These are phyloP conservation scores for Mucor indicus DNA, from an alignment of 371 early-diverging fungal genomes.

Conservation along the genomic window DNA sequence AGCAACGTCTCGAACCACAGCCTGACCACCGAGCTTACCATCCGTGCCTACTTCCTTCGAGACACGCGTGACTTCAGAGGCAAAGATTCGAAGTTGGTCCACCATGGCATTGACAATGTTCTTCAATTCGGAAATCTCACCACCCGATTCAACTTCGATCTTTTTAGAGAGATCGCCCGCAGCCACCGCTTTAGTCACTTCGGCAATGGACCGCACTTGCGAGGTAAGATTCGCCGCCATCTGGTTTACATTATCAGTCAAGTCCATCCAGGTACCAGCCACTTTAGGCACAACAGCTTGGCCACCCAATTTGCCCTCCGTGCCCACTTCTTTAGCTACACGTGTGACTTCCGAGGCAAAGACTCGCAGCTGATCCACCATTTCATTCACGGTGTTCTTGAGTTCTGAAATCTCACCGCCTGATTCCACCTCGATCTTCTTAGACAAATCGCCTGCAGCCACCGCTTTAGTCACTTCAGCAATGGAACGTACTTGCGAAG, in stretches of 20 bases:
- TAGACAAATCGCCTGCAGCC: conserved; percentile 49
- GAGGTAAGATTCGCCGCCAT: conserved; percentile 59
- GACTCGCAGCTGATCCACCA: conserved; percentile 54
- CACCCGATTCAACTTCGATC: conserved; percentile 28
- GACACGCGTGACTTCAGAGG: conserved; percentile 43
- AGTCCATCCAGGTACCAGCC: conserved; percentile 61
- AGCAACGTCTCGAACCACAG: conserved; percentile 36
- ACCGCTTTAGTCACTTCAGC: conserved; percentile 57
- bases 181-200: conserved; percentile 56
- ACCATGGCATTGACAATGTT: conserved; percentile 47
- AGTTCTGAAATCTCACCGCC: conserved; percentile 44
- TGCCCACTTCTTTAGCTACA: conserved; percentile 52
- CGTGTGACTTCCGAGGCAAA: conserved; percentile 54
- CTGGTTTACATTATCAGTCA: conserved; percentile 57
- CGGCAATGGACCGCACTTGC: conserved; percentile 56
- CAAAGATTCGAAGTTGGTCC: conserved; percentile 41
- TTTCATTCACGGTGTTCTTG: conserved; percentile 38
- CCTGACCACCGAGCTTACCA: conserved; percentile 44
- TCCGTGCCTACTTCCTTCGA: conserved; percentile 50
- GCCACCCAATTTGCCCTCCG: conserved; percentile 52
- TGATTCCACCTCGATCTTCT: conserved; percentile 30
- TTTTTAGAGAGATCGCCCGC: conserved; percentile 43
- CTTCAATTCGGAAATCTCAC: conserved; percentile 41
- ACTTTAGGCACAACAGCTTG: conserved; percentile 46
- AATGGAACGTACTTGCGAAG: conserved; percentile 57